Base-by-base conservation (phyloP, 169 alveolate genomes). In the Besnoitia besnoiti region DNA sequence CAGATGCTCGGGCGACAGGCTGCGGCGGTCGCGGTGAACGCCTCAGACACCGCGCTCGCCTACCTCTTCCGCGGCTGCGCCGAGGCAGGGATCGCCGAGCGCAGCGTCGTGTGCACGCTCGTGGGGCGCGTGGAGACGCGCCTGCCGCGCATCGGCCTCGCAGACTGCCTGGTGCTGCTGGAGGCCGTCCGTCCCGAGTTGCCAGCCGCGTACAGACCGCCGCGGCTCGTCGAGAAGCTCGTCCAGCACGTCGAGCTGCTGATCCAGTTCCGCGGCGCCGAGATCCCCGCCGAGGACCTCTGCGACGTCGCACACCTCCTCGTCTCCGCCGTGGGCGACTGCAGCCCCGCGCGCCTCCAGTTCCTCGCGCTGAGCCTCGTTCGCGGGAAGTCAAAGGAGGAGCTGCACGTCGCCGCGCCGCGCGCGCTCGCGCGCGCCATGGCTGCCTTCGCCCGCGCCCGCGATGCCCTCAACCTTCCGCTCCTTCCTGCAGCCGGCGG, bases 21-120 rank as follows among this genome's bases (percentile, higher is more conserved):
- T 16, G 87, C 59, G 37, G 59, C 87, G n/a, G n/a, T 42, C 27
- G 61, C 87, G 12, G 61, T n/a, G 87, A 12, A 37, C 16, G 59
- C 87, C 30, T 1, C 87, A 24, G 87, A 77, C 61, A 5, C 59
- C 59, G 35, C 49, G 50, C 87, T 77, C 37, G 87, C 87, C 39
- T 77, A 30, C 59, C 49, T 77, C 39, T 77, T 77, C 30, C 87
- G 87, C 55, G 87, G 87, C 49, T 77, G 87, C 40, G 49, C 59
- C 37, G 87, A 37, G 59, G 87, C 87, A 30, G 87, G 87, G 10
- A 27, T 77, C 27, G 59, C 12, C n/a, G 87, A 42, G 40, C 3
- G 59, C 12, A 42, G 39, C 19, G 59, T 42, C 87, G 55, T 77
- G 59, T 77, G 87, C 87, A 77, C 87, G 10, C 59, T 77, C 16